phyloP scores from a whole-genome alignment of 768 basidiomycete species.

The Chalciporus piperatus region DNA sequence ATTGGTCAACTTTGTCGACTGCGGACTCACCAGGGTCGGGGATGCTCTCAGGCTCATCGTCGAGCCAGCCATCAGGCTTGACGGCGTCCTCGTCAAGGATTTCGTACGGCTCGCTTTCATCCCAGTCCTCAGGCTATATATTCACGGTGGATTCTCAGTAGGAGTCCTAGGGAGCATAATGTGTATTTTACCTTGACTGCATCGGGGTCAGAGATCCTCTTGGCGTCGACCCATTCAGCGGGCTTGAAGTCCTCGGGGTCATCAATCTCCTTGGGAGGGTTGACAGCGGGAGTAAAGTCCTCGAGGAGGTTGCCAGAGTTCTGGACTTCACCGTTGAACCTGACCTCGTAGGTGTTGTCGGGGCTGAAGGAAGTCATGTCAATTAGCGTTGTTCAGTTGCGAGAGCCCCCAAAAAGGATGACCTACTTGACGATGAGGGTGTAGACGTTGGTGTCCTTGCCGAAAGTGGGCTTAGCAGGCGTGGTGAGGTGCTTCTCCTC shows the following conservation, averaged over 20 bases:
- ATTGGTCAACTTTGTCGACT: not conserved
- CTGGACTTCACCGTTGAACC: conserved; percentile 82
- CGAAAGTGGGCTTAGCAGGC: conserved; percentile 81
- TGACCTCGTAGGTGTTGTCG: conserved; percentile 91
- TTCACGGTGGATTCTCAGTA: conserved; percentile 17
- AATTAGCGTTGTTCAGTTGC: conserved; percentile 1
- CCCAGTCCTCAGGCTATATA: conserved; percentile 85
- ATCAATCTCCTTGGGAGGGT: conserved; percentile 90
- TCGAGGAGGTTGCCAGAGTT: conserved; percentile 83
- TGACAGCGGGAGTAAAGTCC: conserved; percentile 91
- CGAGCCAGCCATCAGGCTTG: conserved; percentile 96
- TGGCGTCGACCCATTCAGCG: conserved; percentile 85
- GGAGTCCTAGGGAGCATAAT: not conserved
- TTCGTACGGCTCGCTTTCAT: conserved; percentile 93
- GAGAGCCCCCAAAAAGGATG: not conserved
- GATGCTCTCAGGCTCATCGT: conserved; percentile 74
- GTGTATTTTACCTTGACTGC: conserved; percentile 63
- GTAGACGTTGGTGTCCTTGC: conserved; percentile 91
- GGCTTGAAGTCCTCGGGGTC: conserved; percentile 93
- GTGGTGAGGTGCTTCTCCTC: conserved; percentile 95
- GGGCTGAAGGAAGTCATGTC: conserved; percentile 49
- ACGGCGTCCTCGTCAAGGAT: conserved; percentile 82
- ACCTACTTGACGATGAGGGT: conserved; percentile 89
- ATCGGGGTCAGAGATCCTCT: conserved; percentile 80
- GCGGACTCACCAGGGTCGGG: conserved; percentile 75